Evolutionary conservation across 768 basidiomycete species (phyloP), one percentile per base, ranked within the genome.

Genomic region (Phlebiopsis gigantea): DNA sequence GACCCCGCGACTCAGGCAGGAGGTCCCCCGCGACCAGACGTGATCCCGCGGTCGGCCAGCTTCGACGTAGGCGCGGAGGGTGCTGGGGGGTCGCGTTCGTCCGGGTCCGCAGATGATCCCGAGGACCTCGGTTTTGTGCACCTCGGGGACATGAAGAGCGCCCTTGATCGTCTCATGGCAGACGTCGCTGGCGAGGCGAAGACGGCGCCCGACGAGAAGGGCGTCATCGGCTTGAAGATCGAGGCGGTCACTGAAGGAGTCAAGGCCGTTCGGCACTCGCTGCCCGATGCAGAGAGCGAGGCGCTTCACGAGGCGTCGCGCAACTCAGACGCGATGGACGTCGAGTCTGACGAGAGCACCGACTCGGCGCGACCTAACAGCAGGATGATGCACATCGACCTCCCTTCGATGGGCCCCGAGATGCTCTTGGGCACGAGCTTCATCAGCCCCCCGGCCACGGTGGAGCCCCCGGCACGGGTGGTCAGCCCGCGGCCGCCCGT

Each of bases 91-190:
- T 58, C 39, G 25, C 57, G 52, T 12, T 24, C 43, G n/a, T 19
- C 39, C 41, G 48, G 42, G n/a, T 46, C 2, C 31, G 56, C 49
- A 24, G 52, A 19, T 25, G 28, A 22, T 15, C 30, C 56, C n/a
- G 59, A 55, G 10, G 41, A 58, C 49, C 48, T 49, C 28, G 57
- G 62, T 44, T 57, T 63, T 19, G 59, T 66, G 1, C 65, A 69
- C 44, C 56, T 73, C 15, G 68, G 65, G 17, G 75, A 75, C 28
- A 69, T 74, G 60, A 59, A 58, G 56, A 74, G 73, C 55, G 75
- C 76, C 15, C 65, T 77, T 24, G 76, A 77, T 56, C 63, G 70
- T 49, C 66, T 77, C 29, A 71, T 77, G 65, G 68, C 70, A 30
- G 63, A 71, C 46, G 72, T 72, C 43, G 66, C 65, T 14, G 67